Conservation (phyloP, 2,329 filamentous ascomycete species). For the Aspergillus amoenus region DNA sequence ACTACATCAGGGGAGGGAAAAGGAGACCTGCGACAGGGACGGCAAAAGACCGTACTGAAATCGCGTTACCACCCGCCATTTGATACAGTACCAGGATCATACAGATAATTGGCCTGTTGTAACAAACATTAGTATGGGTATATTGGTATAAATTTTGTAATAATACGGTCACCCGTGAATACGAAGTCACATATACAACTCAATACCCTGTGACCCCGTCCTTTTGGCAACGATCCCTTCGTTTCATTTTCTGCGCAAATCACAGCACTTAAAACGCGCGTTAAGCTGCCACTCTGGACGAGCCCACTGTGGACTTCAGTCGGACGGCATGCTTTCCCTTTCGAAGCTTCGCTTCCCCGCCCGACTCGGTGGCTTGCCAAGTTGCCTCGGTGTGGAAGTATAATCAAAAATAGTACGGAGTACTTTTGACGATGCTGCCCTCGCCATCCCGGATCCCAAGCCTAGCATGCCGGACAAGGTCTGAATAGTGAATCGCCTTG, state of each 20-base stretch:
- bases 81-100: no score
- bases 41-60: background rate
- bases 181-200: background rate
- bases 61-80: background rate
- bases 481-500: background rate
- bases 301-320: background rate
- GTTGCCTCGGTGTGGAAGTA: background rate
- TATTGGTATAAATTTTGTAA: no score
- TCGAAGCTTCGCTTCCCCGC: background rate
- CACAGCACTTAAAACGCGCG: slow-evolving; percentile 5
- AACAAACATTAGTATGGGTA: no score
- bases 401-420: no score
- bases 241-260: slow-evolving; percentile 10
- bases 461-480: background rate
- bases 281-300: background rate
- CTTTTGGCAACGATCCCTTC: background rate
- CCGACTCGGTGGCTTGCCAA: background rate
- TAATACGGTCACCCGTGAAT: background rate
- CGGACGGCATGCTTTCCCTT: background rate
- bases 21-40: background rate
- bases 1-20: background rate
- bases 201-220: background rate
- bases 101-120: no score
- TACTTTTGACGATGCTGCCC: no score
- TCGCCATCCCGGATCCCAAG: no score